Percentiles rank a stretch among this genome's conserved stretches.
Conservation (phyloP, 176 grass and related monocot genomes). For the Musa troglodytarum region DNA sequence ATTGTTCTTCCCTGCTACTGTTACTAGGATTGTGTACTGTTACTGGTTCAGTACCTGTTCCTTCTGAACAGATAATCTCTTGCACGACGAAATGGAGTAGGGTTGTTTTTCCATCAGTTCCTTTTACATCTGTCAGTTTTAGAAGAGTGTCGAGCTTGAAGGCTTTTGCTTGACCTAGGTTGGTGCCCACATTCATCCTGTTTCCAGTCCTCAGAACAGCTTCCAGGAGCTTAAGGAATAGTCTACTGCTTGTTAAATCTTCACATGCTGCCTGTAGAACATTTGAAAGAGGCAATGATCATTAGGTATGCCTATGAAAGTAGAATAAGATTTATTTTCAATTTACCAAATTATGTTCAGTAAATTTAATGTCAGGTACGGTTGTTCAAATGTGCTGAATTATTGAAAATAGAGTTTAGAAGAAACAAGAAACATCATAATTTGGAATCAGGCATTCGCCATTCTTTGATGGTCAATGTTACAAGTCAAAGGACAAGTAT, state of each 20-base stretch:
- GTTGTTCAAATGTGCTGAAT: neutral
- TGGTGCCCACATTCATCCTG: conserved; percentile 97
- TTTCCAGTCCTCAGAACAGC: conserved; percentile 88
- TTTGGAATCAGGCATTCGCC: too few relatives aligned
- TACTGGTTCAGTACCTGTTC: conserved; percentile 36
- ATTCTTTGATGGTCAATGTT: too few relatives aligned
- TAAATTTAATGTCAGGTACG: too few relatives aligned
- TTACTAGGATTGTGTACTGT: conserved; percentile 25
- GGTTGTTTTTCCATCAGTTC: conserved; percentile 87
- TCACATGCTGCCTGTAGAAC: conserved; percentile 74
- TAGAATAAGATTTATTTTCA: too few relatives aligned
- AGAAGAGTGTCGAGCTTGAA: conserved; percentile 98
- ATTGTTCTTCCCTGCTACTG: conserved; percentile 57
- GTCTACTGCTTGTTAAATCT: conserved; percentile 72
- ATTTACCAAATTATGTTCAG: too few relatives aligned
- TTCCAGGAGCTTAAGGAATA: conserved; percentile 90
- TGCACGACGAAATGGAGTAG: conserved; percentile 94
- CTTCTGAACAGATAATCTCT: conserved; percentile 82
- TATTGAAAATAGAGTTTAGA: neutral
- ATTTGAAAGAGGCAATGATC: neutral
- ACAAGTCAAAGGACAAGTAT: too few relatives aligned
- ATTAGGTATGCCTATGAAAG: too few relatives aligned
- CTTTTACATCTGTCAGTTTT: conserved; percentile 90
- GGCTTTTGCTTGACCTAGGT: conserved; percentile 75
- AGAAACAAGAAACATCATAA: too few relatives aligned